Evolutionary conservation across 2,329 filamentous ascomycete species (phyloP).

Genomic region (Falciphora oryzae): DNA sequence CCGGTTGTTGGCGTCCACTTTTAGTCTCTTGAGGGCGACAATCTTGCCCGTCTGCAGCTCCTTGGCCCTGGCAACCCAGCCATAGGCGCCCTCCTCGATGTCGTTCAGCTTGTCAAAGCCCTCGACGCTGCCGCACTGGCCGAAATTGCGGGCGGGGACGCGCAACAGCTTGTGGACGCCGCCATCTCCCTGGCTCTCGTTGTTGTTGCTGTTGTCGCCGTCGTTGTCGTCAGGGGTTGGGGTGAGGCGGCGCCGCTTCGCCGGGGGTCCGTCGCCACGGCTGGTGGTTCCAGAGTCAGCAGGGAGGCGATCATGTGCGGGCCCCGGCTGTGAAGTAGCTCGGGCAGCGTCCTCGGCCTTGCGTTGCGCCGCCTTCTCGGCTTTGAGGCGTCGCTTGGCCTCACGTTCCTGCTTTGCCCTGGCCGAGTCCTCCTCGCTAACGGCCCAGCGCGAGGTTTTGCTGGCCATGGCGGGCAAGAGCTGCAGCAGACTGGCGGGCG

Average conservation of each 20-base stretch:
- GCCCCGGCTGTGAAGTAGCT: constrained; percentile 19
- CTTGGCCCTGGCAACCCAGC: constrained; percentile 81
- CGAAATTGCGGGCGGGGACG: constrained; percentile 65
- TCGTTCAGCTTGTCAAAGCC: constrained; percentile 91
- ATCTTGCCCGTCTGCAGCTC: constrained; percentile 69
- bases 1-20: constrained; percentile 72
- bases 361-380: constrained; percentile 64
- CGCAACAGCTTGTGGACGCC: constrained; percentile 55
- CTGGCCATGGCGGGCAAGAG: constrained; percentile 44
- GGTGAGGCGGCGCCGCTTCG: constrained; percentile 56
- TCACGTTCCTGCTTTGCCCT: constrained; percentile 76
- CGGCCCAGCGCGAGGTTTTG: constrained; percentile 76
- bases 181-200: constrained; percentile 14
- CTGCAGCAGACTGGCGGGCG: constrained; percentile 9
- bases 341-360: constrained; percentile 40
- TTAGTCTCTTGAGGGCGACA: constrained; percentile 89
- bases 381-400: constrained; percentile 79
- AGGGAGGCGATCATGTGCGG: constrained; percentile 16
- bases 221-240: constrained; percentile 33
- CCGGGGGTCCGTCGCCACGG: constrained; percentile 38
- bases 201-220: constrained; percentile 22
- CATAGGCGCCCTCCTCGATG: constrained; percentile 96
- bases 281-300: neutral
- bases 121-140: constrained; percentile 68
- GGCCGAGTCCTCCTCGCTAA: constrained; percentile 74